Evolutionary conservation across 768 basidiomycete species (phyloP).

Genomic region (Trametes cinnabarina): DNA sequence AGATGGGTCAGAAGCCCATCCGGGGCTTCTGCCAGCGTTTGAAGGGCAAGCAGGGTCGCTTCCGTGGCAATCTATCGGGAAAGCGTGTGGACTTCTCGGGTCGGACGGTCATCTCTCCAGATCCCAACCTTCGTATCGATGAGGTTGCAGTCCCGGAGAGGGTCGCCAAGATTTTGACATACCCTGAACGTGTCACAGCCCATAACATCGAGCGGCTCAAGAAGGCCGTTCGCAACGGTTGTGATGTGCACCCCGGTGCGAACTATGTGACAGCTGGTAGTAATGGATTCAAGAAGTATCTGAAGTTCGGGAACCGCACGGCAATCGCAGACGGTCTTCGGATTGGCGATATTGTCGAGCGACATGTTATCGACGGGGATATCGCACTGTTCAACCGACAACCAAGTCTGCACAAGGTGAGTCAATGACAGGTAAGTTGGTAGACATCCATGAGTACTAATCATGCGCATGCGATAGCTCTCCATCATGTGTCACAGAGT

Average conservation of each 20-base stretch:
- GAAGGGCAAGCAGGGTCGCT: slow-evolving; percentile 98
- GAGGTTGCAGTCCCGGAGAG: slow-evolving; percentile 97
- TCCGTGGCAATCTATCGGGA: slow-evolving; percentile 95
- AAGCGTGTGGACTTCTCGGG: slow-evolving; percentile 99
- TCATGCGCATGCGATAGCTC: slow-evolving; percentile 44
- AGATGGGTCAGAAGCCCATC: slow-evolving; percentile 89
- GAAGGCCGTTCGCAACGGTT: slow-evolving; percentile 81
- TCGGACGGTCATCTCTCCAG: slow-evolving; percentile 97
- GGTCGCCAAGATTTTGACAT: slow-evolving; percentile 92
- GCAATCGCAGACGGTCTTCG: slow-evolving; percentile 79
- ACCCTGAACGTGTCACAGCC: slow-evolving; percentile 90
- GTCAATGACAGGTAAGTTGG: slow-evolving; percentile 1
- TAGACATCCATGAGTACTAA: slow-evolving; percentile 2
- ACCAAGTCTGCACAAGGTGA: slow-evolving; percentile 92
- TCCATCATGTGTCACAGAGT: slow-evolving; percentile 99
- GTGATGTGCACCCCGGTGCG: slow-evolving; percentile 90
- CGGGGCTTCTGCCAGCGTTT: slow-evolving; percentile 96
- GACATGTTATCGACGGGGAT: slow-evolving; percentile 93
- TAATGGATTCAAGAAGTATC: slow-evolving; percentile 79
- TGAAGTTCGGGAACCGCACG: slow-evolving; percentile 81
- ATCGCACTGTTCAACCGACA: slow-evolving; percentile 98
- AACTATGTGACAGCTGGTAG: slow-evolving; percentile 87
- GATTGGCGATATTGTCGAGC: slow-evolving; percentile 90
- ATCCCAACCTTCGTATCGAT: slow-evolving; percentile 98
- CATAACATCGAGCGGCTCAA: slow-evolving; percentile 83